Evolutionary conservation across 2,329 filamentous ascomycete species (phyloP).

Genomic region (Chalara sp.): DNA sequence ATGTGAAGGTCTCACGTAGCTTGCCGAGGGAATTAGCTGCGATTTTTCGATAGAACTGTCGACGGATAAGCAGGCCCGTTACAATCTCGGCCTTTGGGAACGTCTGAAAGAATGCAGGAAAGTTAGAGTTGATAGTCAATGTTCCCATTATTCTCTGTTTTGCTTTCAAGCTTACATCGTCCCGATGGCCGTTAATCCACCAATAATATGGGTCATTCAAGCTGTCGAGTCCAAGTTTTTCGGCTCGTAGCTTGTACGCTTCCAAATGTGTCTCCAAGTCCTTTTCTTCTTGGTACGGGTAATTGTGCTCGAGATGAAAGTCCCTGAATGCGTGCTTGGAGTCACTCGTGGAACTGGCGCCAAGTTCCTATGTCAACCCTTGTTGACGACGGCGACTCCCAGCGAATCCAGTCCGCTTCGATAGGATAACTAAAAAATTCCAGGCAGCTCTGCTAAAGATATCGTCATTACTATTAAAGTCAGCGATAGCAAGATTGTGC

Average conservation of each 20-base stretch:
- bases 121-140: constrained; percentile 7
- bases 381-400: background rate
- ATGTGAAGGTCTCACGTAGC: constrained; percentile 10
- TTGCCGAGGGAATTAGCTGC: constrained; percentile 7
- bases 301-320: constrained; percentile 13
- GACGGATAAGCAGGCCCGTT: constrained; percentile 11
- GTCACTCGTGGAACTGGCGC: constrained; percentile 14
- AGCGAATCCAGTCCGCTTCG: constrained; percentile 8
- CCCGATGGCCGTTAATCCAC: constrained; percentile 11
- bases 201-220: constrained; percentile 14
- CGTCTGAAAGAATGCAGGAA: constrained; percentile 1
- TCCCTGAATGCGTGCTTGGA: constrained; percentile 13
- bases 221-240: constrained; percentile 7
- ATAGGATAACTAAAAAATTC: constrained; percentile 9
- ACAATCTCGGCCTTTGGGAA: constrained; percentile 13
- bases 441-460: constrained; percentile 9
- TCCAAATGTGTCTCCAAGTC: constrained; percentile 3
- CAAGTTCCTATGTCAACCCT: constrained; percentile 13
- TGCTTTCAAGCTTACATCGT: constrained; percentile 7
- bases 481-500: constrained; percentile 5
- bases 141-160: constrained; percentile 13
- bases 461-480: constrained; percentile 12
- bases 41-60: constrained; percentile 16
- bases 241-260: constrained; percentile 7
- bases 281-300: constrained; percentile 10